Evolutionary conservation across 768 basidiomycete species (phyloP).

Genomic region (Gloeostereum incarnatum): DNA sequence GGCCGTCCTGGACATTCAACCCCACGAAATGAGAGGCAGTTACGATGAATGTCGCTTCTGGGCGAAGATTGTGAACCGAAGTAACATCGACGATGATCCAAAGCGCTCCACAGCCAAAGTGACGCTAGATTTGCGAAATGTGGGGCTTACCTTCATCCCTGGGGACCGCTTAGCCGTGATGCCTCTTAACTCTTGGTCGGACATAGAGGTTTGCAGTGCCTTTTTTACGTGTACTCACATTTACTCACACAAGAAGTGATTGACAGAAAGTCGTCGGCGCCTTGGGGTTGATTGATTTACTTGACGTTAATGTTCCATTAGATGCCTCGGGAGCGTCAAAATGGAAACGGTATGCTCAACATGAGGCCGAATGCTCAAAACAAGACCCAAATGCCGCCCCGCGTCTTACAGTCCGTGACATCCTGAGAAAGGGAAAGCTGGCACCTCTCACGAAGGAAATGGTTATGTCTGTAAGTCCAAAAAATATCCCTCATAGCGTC

Average conservation of each 20-base stretch:
- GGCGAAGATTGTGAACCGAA: not conserved
- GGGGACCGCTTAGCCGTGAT: conserved; percentile 1
- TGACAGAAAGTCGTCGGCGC: not conserved
- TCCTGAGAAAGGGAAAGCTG: conserved; percentile 1
- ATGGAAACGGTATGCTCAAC: conserved; percentile 2
- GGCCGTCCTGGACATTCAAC: not conserved
- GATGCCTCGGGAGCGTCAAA: too few relatives aligned
- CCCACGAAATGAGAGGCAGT: conserved; percentile 2
- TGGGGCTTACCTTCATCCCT: conserved; percentile 2
- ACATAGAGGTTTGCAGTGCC: not conserved
- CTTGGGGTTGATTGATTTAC: not conserved
- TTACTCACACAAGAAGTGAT: not conserved
- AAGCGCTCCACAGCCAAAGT: not conserved
- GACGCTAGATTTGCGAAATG: not conserved
- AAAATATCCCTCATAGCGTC: not conserved
- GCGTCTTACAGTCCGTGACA: conserved; percentile 1
- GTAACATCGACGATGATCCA: not conserved
- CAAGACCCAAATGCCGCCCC: not conserved
- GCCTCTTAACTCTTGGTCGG: not conserved
- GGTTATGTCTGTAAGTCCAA: conserved; percentile 1
- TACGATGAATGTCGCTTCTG: conserved; percentile 4
- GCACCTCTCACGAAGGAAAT: conserved; percentile 3
- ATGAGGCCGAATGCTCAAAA: conserved; percentile 1
- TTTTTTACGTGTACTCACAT: not conserved
- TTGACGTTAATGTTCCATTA: not conserved